These are phyloP conservation scores for Chaetoscypha palmicola DNA, from an alignment of 2,329 filamentous ascomycete genomes.

Conservation along the genomic window DNA sequence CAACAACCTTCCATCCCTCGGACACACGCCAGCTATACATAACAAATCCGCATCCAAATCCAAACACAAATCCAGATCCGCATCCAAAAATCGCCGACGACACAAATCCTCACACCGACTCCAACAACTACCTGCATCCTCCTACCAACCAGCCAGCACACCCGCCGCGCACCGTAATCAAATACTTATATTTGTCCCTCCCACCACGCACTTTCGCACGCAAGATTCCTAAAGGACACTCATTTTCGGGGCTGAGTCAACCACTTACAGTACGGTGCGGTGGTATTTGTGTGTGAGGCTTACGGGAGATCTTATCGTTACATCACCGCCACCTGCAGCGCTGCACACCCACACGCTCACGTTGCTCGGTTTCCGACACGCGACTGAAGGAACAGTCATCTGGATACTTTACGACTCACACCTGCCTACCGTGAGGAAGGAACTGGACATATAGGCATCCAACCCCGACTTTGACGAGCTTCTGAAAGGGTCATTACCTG, in stretches of 20 bases:
- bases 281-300: too few relatives aligned
- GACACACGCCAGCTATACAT: too few relatives aligned
- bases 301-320: conserved; percentile 14
- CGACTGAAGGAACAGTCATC: conserved; percentile 1
- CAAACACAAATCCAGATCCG: neutral
- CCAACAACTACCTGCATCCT: neutral
- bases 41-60: neutral
- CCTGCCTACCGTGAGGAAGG: neutral
- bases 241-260: too few relatives aligned
- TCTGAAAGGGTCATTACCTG: too few relatives aligned
- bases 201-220: too few relatives aligned
- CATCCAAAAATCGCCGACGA: neutral
- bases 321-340: neutral
- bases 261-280: too few relatives aligned
- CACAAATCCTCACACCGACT: neutral
- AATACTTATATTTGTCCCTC: too few relatives aligned
- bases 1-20: neutral
- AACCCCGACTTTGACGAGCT: too few relatives aligned
- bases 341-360: neutral
- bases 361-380: conserved; percentile 7
- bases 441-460: neutral
- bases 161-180: neutral
- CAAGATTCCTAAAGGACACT: too few relatives aligned
- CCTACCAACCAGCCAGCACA: neutral
- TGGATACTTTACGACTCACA: neutral